Percentiles rank a stretch among this genome's conserved stretches.
Evolutionary conservation across 805 yeast genomes (phyloP).

Genomic region (Vanderwaltozyma tropicalis): DNA sequence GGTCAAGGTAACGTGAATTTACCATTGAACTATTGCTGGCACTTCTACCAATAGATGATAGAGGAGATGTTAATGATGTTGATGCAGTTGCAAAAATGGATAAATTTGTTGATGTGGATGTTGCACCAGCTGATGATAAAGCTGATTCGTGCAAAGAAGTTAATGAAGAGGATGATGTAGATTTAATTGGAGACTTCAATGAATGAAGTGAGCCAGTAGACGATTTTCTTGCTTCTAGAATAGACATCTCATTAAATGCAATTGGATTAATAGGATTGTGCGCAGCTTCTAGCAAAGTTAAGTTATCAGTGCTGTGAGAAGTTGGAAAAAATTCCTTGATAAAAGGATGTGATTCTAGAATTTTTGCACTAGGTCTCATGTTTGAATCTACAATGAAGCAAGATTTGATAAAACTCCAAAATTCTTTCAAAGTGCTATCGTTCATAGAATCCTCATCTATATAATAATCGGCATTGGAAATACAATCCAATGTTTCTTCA

Average conservation of each 20-base stretch:
- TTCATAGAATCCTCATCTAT: constrained; percentile 55
- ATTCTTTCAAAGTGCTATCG: constrained; percentile 34
- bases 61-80: not conserved
- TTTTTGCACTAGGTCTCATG: constrained; percentile 37
- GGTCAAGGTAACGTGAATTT: not conserved
- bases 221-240: not conserved
- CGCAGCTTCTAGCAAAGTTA: not conserved
- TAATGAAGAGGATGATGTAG: constrained; percentile 6
- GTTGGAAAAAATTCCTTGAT: constrained; percentile 15
- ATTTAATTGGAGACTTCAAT: constrained; percentile 17
- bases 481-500: constrained; percentile 56
- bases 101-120: not conserved
- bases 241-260: not conserved
- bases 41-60: not conserved
- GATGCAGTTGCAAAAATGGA: not conserved
- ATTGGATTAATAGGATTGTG: not conserved
- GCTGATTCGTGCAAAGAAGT: not conserved
- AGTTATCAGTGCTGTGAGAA: not conserved
- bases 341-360: constrained; percentile 37
- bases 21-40: not conserved
- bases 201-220: constrained; percentile 8
- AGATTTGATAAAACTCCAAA: constrained; percentile 44
- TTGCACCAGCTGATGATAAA: too few relatives aligned
- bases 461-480: constrained; percentile 40
- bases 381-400: constrained; percentile 42